Conservation (phyloP, 1,139 yeast species). For the Williopsis jadinii region DNA sequence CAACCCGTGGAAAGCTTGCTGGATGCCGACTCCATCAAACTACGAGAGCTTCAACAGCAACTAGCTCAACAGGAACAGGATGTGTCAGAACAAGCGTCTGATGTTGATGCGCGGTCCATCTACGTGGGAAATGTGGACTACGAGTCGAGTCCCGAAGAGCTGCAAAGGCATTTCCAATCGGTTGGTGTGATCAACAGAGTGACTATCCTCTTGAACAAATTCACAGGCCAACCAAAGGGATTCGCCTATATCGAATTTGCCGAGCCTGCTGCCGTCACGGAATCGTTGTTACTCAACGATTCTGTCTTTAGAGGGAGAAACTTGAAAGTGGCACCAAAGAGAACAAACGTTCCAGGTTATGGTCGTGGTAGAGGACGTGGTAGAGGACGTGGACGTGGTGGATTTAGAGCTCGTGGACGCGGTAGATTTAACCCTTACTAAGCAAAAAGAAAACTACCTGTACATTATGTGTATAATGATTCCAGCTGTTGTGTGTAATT, state of each 20-base stretch:
- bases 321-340: conserved; percentile 64
- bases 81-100: conserved; percentile 42
- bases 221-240: conserved; percentile 78
- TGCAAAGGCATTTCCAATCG: conserved; percentile 68
- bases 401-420: conserved; percentile 27
- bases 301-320: conserved; percentile 59
- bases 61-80: conserved; percentile 38
- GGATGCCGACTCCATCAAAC: conserved; percentile 47
- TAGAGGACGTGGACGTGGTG: conserved; percentile 25
- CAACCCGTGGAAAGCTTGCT: conserved; percentile 13
- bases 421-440: conserved; percentile 34
- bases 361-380: conserved; percentile 40
- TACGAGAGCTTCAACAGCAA: conserved; percentile 46
- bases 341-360: conserved; percentile 76
- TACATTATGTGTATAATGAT: background rate
- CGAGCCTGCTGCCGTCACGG: conserved; percentile 51
- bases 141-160: conserved; percentile 70
- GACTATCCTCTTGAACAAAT: conserved; percentile 66
- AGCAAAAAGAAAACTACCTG: background rate
- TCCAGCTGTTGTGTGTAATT: too few species aligned
- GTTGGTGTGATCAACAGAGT: conserved; percentile 81
- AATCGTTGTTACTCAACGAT: conserved; percentile 65
- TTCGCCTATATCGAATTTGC: conserved; percentile 80
- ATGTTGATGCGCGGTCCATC: conserved; percentile 70
- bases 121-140: conserved; percentile 88